Conservation (phyloP, 805 yeast genomes). For the Barnettozyma siamensis region DNA sequence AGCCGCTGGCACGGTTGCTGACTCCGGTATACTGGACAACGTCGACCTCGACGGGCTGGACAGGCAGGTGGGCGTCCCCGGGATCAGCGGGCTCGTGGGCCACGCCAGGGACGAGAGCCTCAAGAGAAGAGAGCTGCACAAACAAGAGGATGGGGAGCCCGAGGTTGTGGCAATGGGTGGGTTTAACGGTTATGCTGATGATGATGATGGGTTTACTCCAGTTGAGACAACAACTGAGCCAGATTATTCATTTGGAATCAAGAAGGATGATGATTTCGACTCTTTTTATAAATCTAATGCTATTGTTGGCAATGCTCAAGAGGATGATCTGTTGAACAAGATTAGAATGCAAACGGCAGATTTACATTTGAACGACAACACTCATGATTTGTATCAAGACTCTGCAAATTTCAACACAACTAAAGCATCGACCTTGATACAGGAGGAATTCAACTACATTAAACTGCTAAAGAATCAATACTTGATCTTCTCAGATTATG, state of each 20-base stretch:
- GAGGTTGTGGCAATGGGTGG: neutral
- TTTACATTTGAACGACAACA: conserved; percentile 20
- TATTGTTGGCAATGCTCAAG: conserved; percentile 17
- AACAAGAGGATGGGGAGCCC: neutral
- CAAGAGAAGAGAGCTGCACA: neutral
- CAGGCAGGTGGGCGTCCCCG: neutral
- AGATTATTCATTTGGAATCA: no score
- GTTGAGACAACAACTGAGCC: neutral
- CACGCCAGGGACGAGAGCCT: neutral
- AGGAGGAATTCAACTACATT: conserved; percentile 49
- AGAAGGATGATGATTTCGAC: conserved; percentile 2
- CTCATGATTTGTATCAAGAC: conserved; percentile 20
- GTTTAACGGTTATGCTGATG: neutral
- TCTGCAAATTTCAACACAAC: conserved; percentile 13
- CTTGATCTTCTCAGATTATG: conserved; percentile 55
- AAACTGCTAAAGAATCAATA: conserved; percentile 52
- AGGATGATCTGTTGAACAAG: conserved; percentile 27
- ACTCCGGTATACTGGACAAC: neutral
- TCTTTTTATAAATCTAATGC: conserved; percentile 16
- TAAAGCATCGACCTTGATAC: conserved; percentile 20
- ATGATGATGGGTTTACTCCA: neutral
- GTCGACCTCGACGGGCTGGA: neutral
- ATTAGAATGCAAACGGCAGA: conserved; percentile 39
- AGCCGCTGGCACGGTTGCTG: neutral
- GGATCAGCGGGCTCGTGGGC: neutral